Evolutionary conservation across 257 asterid species (phyloP), one percentile per base, ranked within the genome.

Genomic region (Buddleja alternifolia): DNA sequence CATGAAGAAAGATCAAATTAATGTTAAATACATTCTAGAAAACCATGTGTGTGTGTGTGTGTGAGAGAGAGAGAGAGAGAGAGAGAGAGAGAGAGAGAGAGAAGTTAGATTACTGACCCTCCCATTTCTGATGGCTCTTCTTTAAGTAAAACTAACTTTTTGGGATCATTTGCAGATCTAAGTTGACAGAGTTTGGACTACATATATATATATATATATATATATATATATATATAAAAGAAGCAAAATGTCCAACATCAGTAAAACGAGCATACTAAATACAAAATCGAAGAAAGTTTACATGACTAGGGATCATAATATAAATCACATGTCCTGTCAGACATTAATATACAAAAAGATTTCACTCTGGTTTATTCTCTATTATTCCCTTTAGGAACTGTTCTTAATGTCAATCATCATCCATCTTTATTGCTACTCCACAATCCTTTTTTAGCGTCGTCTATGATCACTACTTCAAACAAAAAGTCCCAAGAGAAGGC

Each of bases 111-210:
- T 19, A 84, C 95, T 84, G 54, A 93, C 99, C 96, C 99, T 76
- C 99, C 99, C 97, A 91, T 91, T 89, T 94, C 99, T 42, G 97
- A 87, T 73, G 93, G 86, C 80, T 90, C 99, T 82, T 94, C 99
- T 75, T 86, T 87, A 78, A 6, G 67, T 47, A 47, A 65, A 71
- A 82, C 84, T 71, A 94, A 69, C 42, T 82, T 82, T 70, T 75
- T 78, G 67, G 90, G 78, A 80, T 62, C 66, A 73, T 79, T 72
- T 68, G 86, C 89, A 15, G 51, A 82, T 75, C 74, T 87, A 60
- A 94, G 85, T 70, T 84, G 83, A 71, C 99, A 94, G 60, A 67
- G 84, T 72, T 87, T 94, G 61, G 99, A 94, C 99, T 94, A 63
- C 81, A 82, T 10, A 67, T 69, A 59, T 71, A n/a, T n/a, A n/a